Conservation (phyloP, 2,329 filamentous ascomycete genomes). For the Fusarium sulawesiense region DNA sequence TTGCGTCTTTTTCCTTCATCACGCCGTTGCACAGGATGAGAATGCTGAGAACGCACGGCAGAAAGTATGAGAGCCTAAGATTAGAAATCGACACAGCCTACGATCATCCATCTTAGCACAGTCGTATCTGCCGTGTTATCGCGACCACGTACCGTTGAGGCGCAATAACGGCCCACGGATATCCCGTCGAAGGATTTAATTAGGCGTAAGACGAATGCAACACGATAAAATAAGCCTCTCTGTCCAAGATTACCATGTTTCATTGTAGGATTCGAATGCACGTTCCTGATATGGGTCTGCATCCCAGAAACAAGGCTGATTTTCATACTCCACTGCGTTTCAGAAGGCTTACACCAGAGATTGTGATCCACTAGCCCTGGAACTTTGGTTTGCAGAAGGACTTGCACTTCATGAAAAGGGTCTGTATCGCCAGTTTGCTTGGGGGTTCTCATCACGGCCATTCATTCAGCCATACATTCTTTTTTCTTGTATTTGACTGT, state of each 20-base stretch:
- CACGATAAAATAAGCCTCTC: neutral
- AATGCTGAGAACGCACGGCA: neutral
- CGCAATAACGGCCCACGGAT: neutral
- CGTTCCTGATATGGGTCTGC: neutral
- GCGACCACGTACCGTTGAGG: neutral
- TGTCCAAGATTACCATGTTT: neutral
- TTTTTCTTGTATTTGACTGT: neutral
- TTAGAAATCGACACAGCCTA: neutral
- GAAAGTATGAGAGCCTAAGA: neutral
- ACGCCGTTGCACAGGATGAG: no score
- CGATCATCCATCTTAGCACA: neutral
- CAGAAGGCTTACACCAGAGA: constrained; percentile 7
- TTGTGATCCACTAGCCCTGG: constrained; percentile 3
- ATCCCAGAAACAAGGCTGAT: neutral
- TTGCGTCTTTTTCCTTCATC: no score
- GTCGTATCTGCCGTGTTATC: neutral
- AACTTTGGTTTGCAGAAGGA: neutral
- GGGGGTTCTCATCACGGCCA: neutral
- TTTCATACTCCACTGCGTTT: neutral
- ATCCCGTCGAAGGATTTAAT: neutral
- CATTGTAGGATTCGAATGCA: constrained; percentile 9
- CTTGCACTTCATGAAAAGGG: constrained; percentile 13
- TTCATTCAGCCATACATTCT: neutral
- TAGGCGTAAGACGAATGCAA: neutral
- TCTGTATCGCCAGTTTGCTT: neutral